Percentiles rank a stretch among this genome's conserved stretches.
Evolutionary conservation across 2,329 filamentous ascomycete species (phyloP).

Genomic region (Coniochaeta sp.): DNA sequence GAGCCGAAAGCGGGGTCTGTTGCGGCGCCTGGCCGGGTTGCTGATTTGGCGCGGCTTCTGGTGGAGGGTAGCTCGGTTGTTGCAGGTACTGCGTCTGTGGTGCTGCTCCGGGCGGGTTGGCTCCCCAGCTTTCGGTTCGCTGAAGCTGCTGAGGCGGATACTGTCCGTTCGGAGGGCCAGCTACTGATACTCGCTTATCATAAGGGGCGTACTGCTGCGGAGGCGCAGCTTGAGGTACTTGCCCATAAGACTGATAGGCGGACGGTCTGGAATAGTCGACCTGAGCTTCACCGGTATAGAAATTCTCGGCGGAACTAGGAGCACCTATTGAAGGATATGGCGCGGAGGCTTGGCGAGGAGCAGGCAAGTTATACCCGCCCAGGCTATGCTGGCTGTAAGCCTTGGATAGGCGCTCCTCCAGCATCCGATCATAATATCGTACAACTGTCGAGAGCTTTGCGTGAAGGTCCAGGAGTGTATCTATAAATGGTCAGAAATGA

Average conservation of each 20-base stretch:
- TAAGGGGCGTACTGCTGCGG: slow-evolving; percentile 38
- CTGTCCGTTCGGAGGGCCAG: slow-evolving; percentile 31
- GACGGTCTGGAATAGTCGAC: slow-evolving; percentile 38
- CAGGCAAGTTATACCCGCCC: slow-evolving; percentile 54
- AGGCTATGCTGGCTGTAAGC: slow-evolving; percentile 80
- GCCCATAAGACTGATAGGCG: slow-evolving; percentile 46
- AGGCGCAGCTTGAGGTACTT: slow-evolving; percentile 34
- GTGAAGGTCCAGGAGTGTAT: slow-evolving; percentile 88
- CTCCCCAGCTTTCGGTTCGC: slow-evolving; percentile 45
- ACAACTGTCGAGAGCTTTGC: slow-evolving; percentile 94
- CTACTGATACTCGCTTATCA: slow-evolving; percentile 31
- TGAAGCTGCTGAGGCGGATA: slow-evolving; percentile 40
- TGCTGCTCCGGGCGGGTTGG: slow-evolving; percentile 27
- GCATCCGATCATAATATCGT: slow-evolving; percentile 95
- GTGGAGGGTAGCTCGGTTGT: slow-evolving; percentile 21
- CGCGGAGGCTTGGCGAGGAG: slow-evolving; percentile 43
- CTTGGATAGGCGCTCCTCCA: slow-evolving; percentile 88
- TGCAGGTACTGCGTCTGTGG: slow-evolving; percentile 28
- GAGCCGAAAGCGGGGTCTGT: slow-evolving; percentile 24
- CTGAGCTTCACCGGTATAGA: slow-evolving; percentile 64
- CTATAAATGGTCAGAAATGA: slow-evolving; percentile 42
- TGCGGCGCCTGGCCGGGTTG: slow-evolving; percentile 15
- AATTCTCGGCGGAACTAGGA: slow-evolving; percentile 63
- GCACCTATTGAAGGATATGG: slow-evolving; percentile 66
- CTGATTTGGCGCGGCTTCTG: slow-evolving; percentile 18